phyloP scores from a whole-genome alignment of 208 protist species.

The Crithidia bombi region DNA sequence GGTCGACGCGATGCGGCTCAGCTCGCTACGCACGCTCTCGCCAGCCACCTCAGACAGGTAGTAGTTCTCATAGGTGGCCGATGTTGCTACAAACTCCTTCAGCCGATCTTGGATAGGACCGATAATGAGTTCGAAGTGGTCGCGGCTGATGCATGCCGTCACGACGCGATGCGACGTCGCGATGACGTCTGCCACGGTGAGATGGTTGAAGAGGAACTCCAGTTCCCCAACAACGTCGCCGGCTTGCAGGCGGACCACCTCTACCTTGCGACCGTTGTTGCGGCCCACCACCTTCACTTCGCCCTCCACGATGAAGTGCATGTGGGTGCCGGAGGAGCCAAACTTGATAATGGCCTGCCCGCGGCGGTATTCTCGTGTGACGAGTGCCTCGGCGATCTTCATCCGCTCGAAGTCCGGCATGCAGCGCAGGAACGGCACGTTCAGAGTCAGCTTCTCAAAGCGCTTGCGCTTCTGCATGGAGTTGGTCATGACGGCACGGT shows the following conservation, averaged over 20 bases:
- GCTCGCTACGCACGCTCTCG: constrained; percentile 64
- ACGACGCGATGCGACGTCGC: constrained; percentile 53
- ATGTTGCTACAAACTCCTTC: constrained; percentile 80
- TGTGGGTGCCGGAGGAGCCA: constrained; percentile 55
- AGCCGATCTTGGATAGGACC: constrained; percentile 83
- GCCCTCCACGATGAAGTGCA: constrained; percentile 86
- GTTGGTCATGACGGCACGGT: constrained; percentile 72
- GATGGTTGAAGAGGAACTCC: constrained; percentile 90
- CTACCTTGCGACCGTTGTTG: constrained; percentile 56
- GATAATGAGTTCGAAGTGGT: constrained; percentile 88
- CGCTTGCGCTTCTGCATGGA: constrained; percentile 69
- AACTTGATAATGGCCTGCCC: constrained; percentile 82
- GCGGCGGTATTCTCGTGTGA: constrained; percentile 56
- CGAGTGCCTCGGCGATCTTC: constrained; percentile 87
- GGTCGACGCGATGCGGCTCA: constrained; percentile 46
- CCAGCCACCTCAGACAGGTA: constrained; percentile 64
- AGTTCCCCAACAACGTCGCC: constrained; percentile 89
- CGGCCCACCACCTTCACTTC: constrained; percentile 80
- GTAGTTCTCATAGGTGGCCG: constrained; percentile 65
- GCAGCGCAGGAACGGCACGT: constrained; percentile 71
- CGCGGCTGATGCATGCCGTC: constrained; percentile 78
- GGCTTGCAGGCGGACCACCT: constrained; percentile 66
- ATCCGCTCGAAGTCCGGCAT: constrained; percentile 87
- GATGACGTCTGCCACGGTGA: constrained; percentile 86
- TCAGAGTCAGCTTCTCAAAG: constrained; percentile 70